Percentiles rank a stretch among this genome's conserved stretches.
phyloP scores from a whole-genome alignment of 257 asterid species.

The Scutellaria baicalensis region DNA sequence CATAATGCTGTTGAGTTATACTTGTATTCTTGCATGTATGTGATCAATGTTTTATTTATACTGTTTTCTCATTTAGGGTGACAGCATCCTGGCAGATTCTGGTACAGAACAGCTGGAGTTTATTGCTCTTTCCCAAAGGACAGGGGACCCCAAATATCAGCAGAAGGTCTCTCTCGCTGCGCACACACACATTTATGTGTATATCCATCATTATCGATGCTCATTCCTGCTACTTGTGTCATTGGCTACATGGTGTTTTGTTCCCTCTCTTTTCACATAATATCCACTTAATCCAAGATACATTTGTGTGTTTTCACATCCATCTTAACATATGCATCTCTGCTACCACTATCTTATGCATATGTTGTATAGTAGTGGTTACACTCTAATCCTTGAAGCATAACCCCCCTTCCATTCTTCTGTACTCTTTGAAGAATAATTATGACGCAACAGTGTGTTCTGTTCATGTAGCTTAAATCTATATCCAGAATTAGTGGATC shows the following conservation, averaged over 20 bases:
- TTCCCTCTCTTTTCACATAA: too few relatives aligned
- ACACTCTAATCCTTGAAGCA: too few relatives aligned
- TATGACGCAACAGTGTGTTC: background rate
- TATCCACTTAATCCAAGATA: too few relatives aligned
- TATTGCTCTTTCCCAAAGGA: conserved; percentile 97
- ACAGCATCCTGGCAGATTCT: conserved; percentile 95
- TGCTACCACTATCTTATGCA: too few relatives aligned
- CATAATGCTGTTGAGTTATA: background rate
- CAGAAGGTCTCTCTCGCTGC: conserved; percentile 43
- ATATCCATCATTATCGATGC: too few relatives aligned
- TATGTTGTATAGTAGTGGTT: too few relatives aligned
- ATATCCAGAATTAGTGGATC: background rate
- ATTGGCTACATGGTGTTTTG: too few relatives aligned
- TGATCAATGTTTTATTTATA: background rate
- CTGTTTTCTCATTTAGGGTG: conserved; percentile 55
- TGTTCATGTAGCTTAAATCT: conserved; percentile 1
- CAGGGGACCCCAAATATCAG: conserved; percentile 86
- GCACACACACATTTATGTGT: background rate
- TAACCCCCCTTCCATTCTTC: too few relatives aligned
- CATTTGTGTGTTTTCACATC: too few relatives aligned
- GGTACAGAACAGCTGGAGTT: conserved; percentile 98
- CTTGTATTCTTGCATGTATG: background rate
- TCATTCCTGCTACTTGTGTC: too few relatives aligned
- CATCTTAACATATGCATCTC: too few relatives aligned
- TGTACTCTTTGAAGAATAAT: background rate